phyloP scores from a whole-genome alignment of 495 filamentous ascomycete species.

The Achaetomiella virescens region DNA sequence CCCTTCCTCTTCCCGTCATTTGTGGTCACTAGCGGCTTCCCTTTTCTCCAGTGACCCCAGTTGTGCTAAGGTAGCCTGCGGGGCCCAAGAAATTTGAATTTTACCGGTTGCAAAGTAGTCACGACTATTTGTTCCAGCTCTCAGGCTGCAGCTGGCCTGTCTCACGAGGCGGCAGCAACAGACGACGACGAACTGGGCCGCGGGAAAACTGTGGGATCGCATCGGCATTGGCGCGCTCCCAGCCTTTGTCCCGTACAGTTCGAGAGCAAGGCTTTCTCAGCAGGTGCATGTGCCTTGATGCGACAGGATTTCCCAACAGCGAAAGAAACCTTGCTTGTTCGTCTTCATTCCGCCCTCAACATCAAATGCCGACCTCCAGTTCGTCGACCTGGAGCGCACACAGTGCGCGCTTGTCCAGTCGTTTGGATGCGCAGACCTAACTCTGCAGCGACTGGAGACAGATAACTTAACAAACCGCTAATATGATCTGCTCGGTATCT shows the following conservation, averaged over 20 bases:
- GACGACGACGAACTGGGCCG: neutral
- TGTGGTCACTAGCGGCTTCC: neutral
- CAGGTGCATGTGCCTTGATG: no score
- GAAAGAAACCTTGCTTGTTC: no score
- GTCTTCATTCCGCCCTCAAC: no score
- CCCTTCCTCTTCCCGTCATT: neutral
- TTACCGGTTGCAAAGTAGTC: no score
- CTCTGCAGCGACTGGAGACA: neutral
- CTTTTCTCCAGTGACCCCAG: neutral
- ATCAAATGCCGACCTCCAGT: no score
- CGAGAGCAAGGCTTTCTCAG: no score
- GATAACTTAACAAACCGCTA: neutral
- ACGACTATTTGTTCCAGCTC: no score
- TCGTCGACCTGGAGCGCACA: neutral
- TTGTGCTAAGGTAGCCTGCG: no score
- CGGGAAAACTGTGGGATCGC: neutral
- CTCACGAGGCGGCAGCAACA: neutral
- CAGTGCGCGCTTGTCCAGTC: neutral
- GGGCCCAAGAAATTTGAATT: no score
- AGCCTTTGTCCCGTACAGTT: no score
- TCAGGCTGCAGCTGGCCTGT: neutral
- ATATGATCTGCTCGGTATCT: slow-evolving; percentile 30
- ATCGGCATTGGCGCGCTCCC: no score
- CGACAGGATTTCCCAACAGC: no score
- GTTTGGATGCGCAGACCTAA: neutral